Evolutionary conservation across 139 green algal species (phyloP).

Genomic region (Eudorina sp.): DNA sequence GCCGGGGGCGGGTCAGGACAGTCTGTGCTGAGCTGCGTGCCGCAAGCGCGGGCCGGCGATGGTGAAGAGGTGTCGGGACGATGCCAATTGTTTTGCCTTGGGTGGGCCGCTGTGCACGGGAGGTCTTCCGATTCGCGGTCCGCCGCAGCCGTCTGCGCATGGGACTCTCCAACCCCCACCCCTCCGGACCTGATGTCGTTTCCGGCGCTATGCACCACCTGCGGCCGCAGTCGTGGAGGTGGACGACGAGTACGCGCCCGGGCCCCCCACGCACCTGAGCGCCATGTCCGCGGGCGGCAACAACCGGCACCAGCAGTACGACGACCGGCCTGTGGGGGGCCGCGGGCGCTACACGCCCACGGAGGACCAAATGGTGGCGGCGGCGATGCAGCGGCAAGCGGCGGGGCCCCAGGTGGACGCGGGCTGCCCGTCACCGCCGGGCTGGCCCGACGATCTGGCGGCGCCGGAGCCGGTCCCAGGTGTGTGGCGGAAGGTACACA

Average conservation of each 20-base stretch:
- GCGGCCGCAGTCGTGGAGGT: constrained; percentile 15
- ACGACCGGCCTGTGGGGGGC: constrained; percentile 80
- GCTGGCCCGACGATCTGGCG: constrained; percentile 83
- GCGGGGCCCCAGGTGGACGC: neutral
- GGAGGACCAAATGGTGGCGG: constrained; percentile 24
- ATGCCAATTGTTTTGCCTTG: too few species aligned
- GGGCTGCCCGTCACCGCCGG: constrained; percentile 49
- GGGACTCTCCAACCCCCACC: too few species aligned
- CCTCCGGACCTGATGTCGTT: too few species aligned
- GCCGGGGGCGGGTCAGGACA: too few species aligned
- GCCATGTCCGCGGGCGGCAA: neutral
- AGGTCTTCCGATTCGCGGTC: too few species aligned
- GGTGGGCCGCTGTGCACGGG: too few species aligned
- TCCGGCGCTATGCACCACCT: too few species aligned
- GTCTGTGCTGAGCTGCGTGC: too few species aligned
- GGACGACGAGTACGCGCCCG: constrained; percentile 24
- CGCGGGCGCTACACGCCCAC: constrained; percentile 56
- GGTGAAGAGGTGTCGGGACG: too few species aligned
- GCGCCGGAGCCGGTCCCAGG: constrained; percentile 74
- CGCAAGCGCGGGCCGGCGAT: too few species aligned
- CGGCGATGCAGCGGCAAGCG: neutral
- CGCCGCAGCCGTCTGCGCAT: too few species aligned
- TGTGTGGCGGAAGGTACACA: too few species aligned
- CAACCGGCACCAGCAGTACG: constrained; percentile 72
- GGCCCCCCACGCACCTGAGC: neutral